Conservation (phyloP, 768 basidiomycete genomes). For the Holtermannia corniformis region DNA sequence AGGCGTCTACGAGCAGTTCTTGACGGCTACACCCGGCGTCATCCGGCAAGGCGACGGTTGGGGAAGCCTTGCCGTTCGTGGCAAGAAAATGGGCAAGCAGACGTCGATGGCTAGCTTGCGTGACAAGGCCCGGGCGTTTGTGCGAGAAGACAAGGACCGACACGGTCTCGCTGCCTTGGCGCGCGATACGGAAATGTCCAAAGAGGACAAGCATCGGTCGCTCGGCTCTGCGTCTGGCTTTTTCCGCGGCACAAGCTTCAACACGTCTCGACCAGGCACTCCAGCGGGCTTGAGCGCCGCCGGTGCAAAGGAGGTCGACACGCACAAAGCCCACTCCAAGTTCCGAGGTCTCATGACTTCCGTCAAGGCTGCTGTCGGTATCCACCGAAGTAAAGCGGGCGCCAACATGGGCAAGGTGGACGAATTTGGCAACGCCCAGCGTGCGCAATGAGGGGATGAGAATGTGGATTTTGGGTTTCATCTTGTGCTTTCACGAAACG, state of each 20-base stretch:
- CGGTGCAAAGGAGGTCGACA: neutral
- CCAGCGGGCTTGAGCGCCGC: neutral
- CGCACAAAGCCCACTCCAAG: neutral
- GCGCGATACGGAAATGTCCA: neutral
- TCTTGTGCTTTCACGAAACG: no score
- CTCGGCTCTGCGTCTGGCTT: neutral
- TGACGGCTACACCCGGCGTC: constrained; percentile 27
- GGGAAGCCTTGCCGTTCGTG: constrained; percentile 13
- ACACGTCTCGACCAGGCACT: neutral
- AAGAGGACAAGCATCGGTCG: neutral
- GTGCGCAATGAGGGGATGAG: no score
- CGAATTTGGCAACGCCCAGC: neutral
- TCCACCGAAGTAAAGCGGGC: no score
- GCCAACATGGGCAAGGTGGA: neutral
- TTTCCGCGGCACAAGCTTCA: neutral
- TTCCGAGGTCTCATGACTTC: neutral
- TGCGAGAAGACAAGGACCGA: constrained; percentile 6
- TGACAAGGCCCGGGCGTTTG: constrained; percentile 19
- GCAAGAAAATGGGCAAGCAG: neutral
- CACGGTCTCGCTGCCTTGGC: neutral
- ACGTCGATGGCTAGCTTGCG: constrained; percentile 26
- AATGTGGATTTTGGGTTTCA: no score
- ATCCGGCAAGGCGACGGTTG: constrained; percentile 29
- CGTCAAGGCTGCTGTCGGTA: neutral
- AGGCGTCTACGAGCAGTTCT: constrained; percentile 20